Evolutionary conservation across 176 grass and related monocot species (phyloP), one percentile per base, ranked within the genome.

Genomic region (Secale cereale): DNA sequence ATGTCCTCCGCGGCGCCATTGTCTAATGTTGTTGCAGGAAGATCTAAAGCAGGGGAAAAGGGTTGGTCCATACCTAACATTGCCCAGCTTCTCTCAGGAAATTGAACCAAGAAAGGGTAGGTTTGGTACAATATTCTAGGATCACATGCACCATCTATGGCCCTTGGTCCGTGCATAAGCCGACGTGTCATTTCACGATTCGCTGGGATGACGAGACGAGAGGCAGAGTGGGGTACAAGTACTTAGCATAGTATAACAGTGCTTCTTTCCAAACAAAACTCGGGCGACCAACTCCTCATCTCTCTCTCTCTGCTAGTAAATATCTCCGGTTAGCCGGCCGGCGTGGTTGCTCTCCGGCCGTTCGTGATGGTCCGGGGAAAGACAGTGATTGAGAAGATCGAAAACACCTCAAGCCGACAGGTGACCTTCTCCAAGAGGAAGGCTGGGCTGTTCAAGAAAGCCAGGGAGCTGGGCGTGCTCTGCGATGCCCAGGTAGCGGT

Each of bases 341-440:
- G 29, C 64, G n/a, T 25, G 48, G n/a, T 12, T 25, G 3, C 22
- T 25, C 1, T 60, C n/a, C 9, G n/a, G 57, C 1, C 0, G 57
- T 35, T 10, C 65, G 30, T 67, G 7, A 67, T 67, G 65, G 65
- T 67, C 30, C 65, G 65, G 16, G 65, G 65, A 67, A 67, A 67
- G 65, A 35, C 65, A 0, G 65, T 67, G 30, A 67, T 67, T 1
- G 8, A 67, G 65, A 67, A 4, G 65, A 67, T 67, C 30, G 30
- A 67, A 10, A 20, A 35, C 30, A 67, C 65, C 0, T 4, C 64
- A 10, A 67, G 65, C 30, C 65, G 65, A 8, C 65, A 67, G 65
- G 65, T 67, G 65, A 67, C 65, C 30, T 67, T 67, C 65, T 67
- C 65, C 65, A 67, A 67, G 65, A 33, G 65, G 65, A 67, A 67